Percentiles rank a stretch among this genome's conserved stretches.
Conservation (phyloP, 768 basidiomycete genomes). For the Tremella yokohamensis region DNA sequence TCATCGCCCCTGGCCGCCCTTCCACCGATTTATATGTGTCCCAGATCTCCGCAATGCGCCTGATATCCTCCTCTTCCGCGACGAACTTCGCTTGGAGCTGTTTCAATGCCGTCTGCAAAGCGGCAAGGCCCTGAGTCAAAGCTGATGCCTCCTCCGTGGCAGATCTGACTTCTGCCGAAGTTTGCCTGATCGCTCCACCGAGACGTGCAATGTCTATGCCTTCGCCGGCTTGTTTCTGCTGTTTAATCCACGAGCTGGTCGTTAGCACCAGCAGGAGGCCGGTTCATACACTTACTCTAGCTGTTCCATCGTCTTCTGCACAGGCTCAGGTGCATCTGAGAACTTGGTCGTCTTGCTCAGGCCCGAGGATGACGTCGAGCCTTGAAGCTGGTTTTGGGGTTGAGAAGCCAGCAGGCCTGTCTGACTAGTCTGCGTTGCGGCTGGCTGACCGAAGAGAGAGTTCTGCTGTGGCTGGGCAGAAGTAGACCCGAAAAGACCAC, state of each 20-base stretch:
- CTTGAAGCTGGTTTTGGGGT: constrained; percentile 6
- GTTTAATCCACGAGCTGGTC: constrained; percentile 30
- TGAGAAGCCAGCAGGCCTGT: not conserved
- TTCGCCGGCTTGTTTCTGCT: constrained; percentile 30
- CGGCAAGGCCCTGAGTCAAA: constrained; percentile 26
- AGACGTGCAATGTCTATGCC: constrained; percentile 32
- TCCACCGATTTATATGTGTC: constrained; percentile 31
- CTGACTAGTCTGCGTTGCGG: constrained; percentile 11
- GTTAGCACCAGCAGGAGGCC: not conserved
- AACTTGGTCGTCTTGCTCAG: constrained; percentile 38
- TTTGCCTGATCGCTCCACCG: constrained; percentile 41
- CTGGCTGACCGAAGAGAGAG: constrained; percentile 21
- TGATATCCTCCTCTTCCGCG: constrained; percentile 31
- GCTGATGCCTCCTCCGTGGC: constrained; percentile 36
- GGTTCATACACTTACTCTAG: constrained; percentile 33
- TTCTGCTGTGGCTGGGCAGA: constrained; percentile 23
- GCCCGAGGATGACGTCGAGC: constrained; percentile 7
- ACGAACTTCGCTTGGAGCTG: constrained; percentile 31
- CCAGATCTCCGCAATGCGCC: constrained; percentile 38
- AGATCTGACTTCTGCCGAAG: constrained; percentile 29
- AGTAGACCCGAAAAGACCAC: constrained; percentile 35
- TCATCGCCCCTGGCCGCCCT: constrained; percentile 31
- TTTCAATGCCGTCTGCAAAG: constrained; percentile 11
- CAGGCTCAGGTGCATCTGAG: constrained; percentile 33
- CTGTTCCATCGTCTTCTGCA: constrained; percentile 37